Conservation (phyloP, 2,329 filamentous ascomycete species). For the Curvularia verruculosa region DNA sequence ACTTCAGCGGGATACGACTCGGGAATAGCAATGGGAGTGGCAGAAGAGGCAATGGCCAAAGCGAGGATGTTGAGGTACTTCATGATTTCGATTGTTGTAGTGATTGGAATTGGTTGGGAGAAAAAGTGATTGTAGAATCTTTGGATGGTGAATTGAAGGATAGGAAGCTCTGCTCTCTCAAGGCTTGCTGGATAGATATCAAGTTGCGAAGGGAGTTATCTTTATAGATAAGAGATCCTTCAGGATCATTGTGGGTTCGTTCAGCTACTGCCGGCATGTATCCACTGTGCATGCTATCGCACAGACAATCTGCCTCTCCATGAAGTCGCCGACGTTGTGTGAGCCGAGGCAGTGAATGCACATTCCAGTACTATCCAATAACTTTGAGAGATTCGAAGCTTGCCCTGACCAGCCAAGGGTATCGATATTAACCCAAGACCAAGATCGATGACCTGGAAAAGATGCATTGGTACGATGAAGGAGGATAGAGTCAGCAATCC, state of each 20-base stretch:
- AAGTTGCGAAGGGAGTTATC: neutral
- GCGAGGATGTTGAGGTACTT: constrained; percentile 2
- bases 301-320: neutral
- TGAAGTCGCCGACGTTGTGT: neutral
- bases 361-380: neutral
- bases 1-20: neutral
- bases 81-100: neutral
- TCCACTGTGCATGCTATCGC: neutral
- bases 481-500: neutral
- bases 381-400: neutral
- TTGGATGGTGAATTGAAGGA: constrained; percentile 1
- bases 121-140: neutral
- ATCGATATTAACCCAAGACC: neutral
- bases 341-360: neutral
- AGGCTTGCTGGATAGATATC: neutral
- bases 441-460: neutral
- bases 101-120: neutral
- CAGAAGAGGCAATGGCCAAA: constrained; percentile 3
- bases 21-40: neutral
- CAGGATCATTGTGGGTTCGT: neutral
- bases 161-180: neutral
- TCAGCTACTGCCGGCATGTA: neutral
- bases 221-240: neutral
- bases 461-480: neutral
- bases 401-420: neutral